These are phyloP conservation scores for Bjerkandera adusta DNA, from an alignment of 1,284 basidiomycete genomes.

Conservation along the genomic window DNA sequence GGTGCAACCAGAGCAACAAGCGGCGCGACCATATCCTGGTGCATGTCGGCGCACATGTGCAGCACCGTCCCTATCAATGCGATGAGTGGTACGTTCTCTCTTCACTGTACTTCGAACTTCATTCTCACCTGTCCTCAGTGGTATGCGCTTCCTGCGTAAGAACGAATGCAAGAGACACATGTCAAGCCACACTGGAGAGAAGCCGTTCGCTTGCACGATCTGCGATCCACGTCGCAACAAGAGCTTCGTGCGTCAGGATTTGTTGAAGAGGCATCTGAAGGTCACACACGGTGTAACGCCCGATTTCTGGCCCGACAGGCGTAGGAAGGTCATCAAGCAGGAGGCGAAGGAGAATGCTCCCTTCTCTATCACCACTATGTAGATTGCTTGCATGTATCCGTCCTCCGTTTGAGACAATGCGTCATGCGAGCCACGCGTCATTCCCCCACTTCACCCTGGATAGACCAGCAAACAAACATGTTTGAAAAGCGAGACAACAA, in stretches of 20 bases:
- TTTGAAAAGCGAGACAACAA: too few relatives aligned
- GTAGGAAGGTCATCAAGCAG: constrained; percentile 7
- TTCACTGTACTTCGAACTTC: background rate
- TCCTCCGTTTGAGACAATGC: too few relatives aligned
- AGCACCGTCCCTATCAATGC: constrained; percentile 63
- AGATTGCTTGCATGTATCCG: too few relatives aligned
- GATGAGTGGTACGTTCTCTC: constrained; percentile 47
- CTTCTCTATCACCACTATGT: too few relatives aligned
- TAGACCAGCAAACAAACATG: too few relatives aligned
- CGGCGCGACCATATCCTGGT: constrained; percentile 69
- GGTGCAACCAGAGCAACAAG: constrained; percentile 63
- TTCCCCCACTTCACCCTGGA: too few relatives aligned
- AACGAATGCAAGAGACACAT: constrained; percentile 76
- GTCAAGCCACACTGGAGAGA: constrained; percentile 53
- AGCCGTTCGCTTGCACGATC: constrained; percentile 54
- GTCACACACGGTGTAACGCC: constrained; percentile 42
- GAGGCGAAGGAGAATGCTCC: too few relatives aligned
- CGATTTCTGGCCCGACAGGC: constrained; percentile 8
- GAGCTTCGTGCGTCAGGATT: constrained; percentile 61
- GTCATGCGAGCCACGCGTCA: too few relatives aligned
- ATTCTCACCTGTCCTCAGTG: constrained; percentile 32
- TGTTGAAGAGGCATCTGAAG: constrained; percentile 59
- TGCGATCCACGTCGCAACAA: constrained; percentile 40
- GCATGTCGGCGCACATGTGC: constrained; percentile 67
- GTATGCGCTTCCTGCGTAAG: constrained; percentile 62